Evolutionary conservation across 23 red algal genomes (phyloP).

Genomic region (Gracilaria vermiculophylla): DNA sequence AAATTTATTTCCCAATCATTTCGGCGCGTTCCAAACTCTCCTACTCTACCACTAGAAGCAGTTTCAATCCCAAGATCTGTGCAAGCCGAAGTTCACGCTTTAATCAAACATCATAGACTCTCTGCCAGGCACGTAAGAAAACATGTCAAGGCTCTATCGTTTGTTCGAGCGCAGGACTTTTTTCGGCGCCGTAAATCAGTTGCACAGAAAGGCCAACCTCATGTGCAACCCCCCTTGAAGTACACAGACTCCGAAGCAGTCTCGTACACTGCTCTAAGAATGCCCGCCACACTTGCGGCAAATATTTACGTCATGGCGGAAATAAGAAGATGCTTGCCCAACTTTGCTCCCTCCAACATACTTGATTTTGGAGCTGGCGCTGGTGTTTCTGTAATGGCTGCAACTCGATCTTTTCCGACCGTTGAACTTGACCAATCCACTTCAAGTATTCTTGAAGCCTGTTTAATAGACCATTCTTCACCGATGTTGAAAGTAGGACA

Average conservation of each 20-base stretch:
- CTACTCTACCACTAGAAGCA: constrained; percentile 45
- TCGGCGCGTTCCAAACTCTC: constrained; percentile 46
- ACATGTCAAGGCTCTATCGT: background rate
- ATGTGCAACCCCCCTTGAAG: constrained; percentile 11
- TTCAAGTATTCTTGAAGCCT: constrained; percentile 7
- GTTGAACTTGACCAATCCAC: background rate
- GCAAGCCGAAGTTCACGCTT: constrained; percentile 9
- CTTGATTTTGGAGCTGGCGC: constrained; percentile 60
- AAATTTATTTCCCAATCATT: background rate
- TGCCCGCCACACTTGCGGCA: constrained; percentile 43
- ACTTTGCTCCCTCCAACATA: constrained; percentile 18
- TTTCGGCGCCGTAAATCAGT: background rate
- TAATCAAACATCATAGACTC: background rate
- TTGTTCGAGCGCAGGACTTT: background rate
- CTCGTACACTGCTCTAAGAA: constrained; percentile 20
- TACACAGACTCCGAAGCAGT: constrained; percentile 23
- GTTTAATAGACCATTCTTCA: constrained; percentile 35
- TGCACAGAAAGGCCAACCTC: constrained; percentile 13
- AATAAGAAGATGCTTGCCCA: background rate
- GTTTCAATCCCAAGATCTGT: constrained; percentile 32
- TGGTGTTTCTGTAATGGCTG: constrained; percentile 30
- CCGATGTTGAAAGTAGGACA: constrained; percentile 12
- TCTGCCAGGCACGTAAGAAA: constrained; percentile 34
- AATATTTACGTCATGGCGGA: constrained; percentile 57
- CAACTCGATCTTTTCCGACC: background rate